Evolutionary conservation across 192 early-diverging fungal species (phyloP).

Genomic region (Radiomyces spectabilis): DNA sequence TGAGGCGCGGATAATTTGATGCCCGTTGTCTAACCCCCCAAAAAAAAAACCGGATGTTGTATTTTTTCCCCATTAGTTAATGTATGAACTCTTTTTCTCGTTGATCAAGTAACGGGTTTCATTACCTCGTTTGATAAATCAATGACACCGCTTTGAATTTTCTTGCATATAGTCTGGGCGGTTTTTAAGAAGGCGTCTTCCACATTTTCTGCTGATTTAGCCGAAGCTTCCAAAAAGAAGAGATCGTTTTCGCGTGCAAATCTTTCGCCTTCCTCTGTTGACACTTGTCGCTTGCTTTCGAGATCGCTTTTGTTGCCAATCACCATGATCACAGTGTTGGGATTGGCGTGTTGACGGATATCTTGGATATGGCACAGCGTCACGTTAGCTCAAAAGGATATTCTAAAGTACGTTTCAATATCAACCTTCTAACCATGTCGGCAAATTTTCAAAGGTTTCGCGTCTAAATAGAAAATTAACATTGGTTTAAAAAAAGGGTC

Average conservation of each 20-base stretch:
- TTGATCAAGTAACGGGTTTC: too few species aligned
- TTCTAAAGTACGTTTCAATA: neutral
- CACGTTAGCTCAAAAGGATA: neutral
- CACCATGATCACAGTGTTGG: conserved; percentile 85
- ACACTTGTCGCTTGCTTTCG: conserved; percentile 62
- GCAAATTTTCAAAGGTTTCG: conserved; percentile 71
- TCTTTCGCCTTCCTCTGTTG: conserved; percentile 80
- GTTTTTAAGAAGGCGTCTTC: conserved; percentile 75
- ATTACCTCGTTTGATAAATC: conserved; percentile 62
- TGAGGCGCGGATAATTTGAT: conserved; percentile 63
- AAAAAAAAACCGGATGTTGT: neutral
- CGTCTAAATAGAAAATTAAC: conserved; percentile 19
- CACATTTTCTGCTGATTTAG: conserved; percentile 84
- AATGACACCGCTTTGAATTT: conserved; percentile 70
- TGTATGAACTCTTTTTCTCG: neutral
- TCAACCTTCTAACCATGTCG: conserved; percentile 65
- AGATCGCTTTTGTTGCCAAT: conserved; percentile 93
- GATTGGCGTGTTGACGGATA: conserved; percentile 82
- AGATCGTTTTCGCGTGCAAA: conserved; percentile 82
- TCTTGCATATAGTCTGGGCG: conserved; percentile 69
- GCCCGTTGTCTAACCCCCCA: conserved; percentile 26
- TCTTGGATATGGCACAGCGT: conserved; percentile 29
- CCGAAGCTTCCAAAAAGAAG: conserved; percentile 87
- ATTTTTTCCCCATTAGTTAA: conserved; percentile 2
- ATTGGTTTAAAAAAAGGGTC: neutral